Evolutionary conservation across 257 asterid species (phyloP), one percentile per base, ranked within the genome.

Genomic region (Nicotiana noctiflora): DNA sequence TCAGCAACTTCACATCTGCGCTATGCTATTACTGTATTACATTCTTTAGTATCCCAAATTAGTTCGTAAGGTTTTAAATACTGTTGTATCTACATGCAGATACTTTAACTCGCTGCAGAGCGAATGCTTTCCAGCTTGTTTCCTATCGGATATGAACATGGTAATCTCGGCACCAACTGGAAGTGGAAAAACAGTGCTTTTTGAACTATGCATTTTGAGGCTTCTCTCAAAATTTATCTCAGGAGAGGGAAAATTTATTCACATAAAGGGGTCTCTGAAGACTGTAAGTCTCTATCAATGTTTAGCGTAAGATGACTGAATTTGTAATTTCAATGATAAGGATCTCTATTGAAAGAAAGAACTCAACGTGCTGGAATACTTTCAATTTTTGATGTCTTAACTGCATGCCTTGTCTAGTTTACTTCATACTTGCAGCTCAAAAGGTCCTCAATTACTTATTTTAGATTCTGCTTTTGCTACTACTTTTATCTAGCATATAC

Each of bases 141-240:
- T 84, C 89, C 89, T 82, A 80, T 91, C 97, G 32, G 98, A 92
- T 80, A 83, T 86, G 85, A 95, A 95, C 90, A 93, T 95, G 99
- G 97, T 93, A 81, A 91, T 95, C 83, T 93, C 98, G 61, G 98
- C 98, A 14, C 98, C 99, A 74, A 93, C 99, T 79, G 99, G 99
- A 87, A 95, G 99, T 87, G 98, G 98, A 56, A 95, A 93, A 89
- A 92, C 99, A 12, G 97, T 90, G 82, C 95, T 95, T 14, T 93
- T 95, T 81, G 99, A 95, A 90, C 86, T 95, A 80, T 95, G 99
- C 92, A 93, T 95, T 85, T 86, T 95, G 92, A 90, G 98, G 92
- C 93, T 92, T 86, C 92, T 93, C 81, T 92, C 99, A 81, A 95
- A 89, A 89, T 90, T 90, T 88, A 90, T 93, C 49, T 84, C 91